A percentile compares a stretch with the other conserved stretches of the same genome.
phyloP scores from a whole-genome alignment of 192 early-diverging fungal genomes.

The Linnemannia schmuckeri region DNA sequence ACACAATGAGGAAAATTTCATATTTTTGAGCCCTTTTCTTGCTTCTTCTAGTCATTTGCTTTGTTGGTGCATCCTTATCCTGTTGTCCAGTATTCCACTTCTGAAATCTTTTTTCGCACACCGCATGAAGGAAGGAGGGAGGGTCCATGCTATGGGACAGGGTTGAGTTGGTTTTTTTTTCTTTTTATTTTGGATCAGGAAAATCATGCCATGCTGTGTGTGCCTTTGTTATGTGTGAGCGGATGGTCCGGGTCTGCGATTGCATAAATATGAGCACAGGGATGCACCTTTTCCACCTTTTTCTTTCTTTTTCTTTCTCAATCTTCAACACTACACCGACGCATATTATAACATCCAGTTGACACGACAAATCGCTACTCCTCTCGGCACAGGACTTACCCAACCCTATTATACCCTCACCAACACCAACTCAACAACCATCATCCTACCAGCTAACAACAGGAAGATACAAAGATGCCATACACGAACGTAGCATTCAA shows the following conservation, averaged over 20 bases:
- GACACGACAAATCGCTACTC: not conserved
- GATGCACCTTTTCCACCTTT: not conserved
- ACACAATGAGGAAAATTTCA: not conserved
- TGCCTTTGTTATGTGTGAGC: not conserved
- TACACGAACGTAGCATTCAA: slow-evolving; percentile 46
- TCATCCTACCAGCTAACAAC: not conserved
- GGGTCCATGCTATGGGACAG: not conserved
- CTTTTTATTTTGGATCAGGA: not conserved
- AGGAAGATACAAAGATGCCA: slow-evolving; percentile 12
- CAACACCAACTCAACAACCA: not conserved
- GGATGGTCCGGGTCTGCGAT: not conserved
- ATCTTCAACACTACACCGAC: not conserved
- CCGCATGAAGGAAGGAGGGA: not conserved
- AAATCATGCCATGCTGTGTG: not conserved
- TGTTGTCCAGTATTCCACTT: not conserved
- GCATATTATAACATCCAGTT: too few species aligned
- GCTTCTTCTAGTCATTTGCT: not conserved
- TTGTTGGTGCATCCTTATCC: not conserved
- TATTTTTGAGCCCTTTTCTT: not conserved
- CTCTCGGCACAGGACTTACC: not conserved
- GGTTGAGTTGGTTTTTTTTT: not conserved
- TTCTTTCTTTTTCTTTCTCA: not conserved
- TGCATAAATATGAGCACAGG: slow-evolving; percentile 15
- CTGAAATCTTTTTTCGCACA: not conserved
- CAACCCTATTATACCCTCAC: not conserved